phyloP scores from a whole-genome alignment of 1,139 yeast genomes.

The Komagataea norvegica region DNA sequence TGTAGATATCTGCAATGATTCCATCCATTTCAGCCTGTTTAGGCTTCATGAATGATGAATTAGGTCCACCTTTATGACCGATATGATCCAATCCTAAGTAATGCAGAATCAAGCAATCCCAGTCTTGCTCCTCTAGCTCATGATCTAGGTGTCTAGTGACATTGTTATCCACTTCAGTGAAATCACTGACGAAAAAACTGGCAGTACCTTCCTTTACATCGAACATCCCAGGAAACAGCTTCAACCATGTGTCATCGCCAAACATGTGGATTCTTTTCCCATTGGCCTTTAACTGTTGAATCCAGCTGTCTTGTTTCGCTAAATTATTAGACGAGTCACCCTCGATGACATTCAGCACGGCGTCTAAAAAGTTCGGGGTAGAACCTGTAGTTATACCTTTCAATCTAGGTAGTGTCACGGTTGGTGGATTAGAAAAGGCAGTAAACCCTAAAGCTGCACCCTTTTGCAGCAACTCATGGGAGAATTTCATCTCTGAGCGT shows the following conservation, averaged over 20 bases:
- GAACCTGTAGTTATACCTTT: constrained; percentile 82
- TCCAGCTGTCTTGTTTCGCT: constrained; percentile 81
- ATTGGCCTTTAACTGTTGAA: constrained; percentile 52
- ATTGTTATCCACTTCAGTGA: constrained; percentile 86
- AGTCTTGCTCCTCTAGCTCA: constrained; percentile 43
- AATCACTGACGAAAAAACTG: constrained; percentile 91
- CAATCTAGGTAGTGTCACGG: constrained; percentile 74
- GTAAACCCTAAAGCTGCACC: constrained; percentile 85
- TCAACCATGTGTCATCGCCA: constrained; percentile 98
- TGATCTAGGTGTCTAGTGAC: constrained; percentile 80
- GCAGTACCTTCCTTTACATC: constrained; percentile 77
- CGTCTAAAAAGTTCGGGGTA: constrained; percentile 76
- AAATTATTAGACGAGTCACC: constrained; percentile 78
- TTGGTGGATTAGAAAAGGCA: constrained; percentile 84
- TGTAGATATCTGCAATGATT: constrained; percentile 52
- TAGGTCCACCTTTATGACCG: constrained; percentile 95
- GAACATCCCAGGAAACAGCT: constrained; percentile 71
- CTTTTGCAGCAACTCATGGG: constrained; percentile 58
- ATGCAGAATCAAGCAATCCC: constrained; percentile 89
- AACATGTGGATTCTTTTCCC: constrained; percentile 65
- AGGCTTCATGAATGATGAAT: constrained; percentile 68
- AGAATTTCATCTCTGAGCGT: constrained; percentile 55
- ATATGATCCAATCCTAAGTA: constrained; percentile 94
- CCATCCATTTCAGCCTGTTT: constrained; percentile 86
- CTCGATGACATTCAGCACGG: constrained; percentile 89